A percentile compares a stretch with the other conserved stretches of the same genome.
Conservation (phyloP, 306 rosid species). For the Macrotyloma uniflorum region DNA sequence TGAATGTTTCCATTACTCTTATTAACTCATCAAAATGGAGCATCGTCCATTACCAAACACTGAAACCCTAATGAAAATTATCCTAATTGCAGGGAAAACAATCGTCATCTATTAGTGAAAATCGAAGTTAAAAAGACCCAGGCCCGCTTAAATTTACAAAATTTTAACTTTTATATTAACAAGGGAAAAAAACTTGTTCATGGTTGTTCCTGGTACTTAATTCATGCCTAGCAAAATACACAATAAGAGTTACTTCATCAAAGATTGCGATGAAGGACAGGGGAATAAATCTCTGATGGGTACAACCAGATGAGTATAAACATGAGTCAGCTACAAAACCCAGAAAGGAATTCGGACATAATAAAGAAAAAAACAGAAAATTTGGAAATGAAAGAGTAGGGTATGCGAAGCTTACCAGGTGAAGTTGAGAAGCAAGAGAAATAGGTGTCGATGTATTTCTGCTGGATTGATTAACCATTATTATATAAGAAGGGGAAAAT, state of each 20-base stretch:
- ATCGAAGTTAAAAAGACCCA: background rate
- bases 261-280: conserved; percentile 1
- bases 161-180: background rate
- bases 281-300: background rate
- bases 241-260: background rate
- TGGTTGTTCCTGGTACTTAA: background rate
- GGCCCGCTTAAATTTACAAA: background rate
- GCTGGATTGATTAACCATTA: too few relatives aligned
- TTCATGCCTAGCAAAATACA: background rate
- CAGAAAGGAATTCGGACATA: background rate
- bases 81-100: conserved; percentile 1
- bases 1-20: background rate
- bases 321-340: background rate
- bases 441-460: background rate
- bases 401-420: conserved; percentile 12
- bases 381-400: background rate
- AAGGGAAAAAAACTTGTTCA: background rate
- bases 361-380: background rate
- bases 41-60: conserved; percentile 11
- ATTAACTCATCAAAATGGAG: conserved; percentile 2
- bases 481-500: too few relatives aligned
- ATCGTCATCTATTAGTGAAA: background rate
- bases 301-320: background rate
- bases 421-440: background rate
- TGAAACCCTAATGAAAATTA: background rate